Base-by-base conservation (phyloP, 129 eudicot species). In the Artemisia tridentata region DNA sequence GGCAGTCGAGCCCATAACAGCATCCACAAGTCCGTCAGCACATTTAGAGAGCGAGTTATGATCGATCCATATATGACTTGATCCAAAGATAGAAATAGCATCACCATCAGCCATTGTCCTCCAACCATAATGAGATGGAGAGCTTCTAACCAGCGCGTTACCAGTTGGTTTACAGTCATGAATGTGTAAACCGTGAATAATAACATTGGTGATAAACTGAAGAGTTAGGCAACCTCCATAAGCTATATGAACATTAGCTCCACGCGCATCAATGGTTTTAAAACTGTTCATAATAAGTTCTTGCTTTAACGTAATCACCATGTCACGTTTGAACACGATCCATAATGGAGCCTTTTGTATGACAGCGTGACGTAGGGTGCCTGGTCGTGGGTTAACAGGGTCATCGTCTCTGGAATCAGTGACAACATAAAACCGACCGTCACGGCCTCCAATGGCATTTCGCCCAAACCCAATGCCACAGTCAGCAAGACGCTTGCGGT, bases 121-220 rank as follows among this genome's bases (percentile, higher is more conserved):
- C 59, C 59, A 53, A 14, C 59, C 59, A 4, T 3, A 49, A 49
- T 49, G 54, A 49, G 14, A n/a, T 12, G 54, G 54, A 11, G 54
- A 49, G 54, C n/a, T 53, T 53, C 59, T 53, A 3, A 53, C 18
- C 18, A 12, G 1, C 5, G 18, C 59, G 17, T 53, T 53, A 3
- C 59, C 59, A 53, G 59, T n/a, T n/a, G 16, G 59, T 19, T 53
- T 14, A 53, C 59, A 53, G 17, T 53, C 59, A 53, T 53, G 59
- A 2, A 53, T 53, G 12, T 53, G 59, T 14, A 53, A 6, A 5
- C 59, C 59, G 17, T 53, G 59, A 14, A 53, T 53, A 7, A 53
- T 53, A 4, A 53, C 17, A 16, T 53, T 53, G 7, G 59, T 53
- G 4, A n/a, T 19, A 16, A 12, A 53, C 7, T 53, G 59, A 6